Conservation (phyloP, 176 grass and related monocot genomes). For the Cocos nucifera region DNA sequence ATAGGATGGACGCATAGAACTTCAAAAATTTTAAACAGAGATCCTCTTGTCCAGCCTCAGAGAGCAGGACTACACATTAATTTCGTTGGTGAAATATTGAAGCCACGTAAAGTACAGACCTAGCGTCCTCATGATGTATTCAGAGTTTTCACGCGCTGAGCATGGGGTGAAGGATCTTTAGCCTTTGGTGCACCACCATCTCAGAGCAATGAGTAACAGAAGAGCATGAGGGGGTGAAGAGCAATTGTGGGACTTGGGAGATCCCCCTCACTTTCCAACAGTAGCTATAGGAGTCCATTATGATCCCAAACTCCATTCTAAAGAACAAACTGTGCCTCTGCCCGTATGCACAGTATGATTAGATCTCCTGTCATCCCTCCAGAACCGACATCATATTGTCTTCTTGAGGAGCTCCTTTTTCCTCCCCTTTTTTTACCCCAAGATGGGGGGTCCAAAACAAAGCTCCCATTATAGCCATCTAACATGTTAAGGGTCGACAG, state of each 20-base stretch:
- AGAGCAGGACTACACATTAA: too few relatives aligned
- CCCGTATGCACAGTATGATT: neutral
- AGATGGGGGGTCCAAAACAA: neutral
- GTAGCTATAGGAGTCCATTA: neutral
- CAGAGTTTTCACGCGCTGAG: neutral
- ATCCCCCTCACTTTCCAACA: neutral
- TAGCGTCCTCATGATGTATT: too few relatives aligned
- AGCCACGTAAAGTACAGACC: too few relatives aligned
- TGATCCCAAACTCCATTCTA: neutral
- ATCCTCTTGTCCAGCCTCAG: too few relatives aligned
- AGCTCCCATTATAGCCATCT: neutral
- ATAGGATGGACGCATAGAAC: too few relatives aligned
- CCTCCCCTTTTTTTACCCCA: neutral
- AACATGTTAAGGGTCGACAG: neutral
- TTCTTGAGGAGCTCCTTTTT: neutral
- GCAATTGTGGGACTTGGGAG: conserved; percentile 3
- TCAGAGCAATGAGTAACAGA: conserved; percentile 42
- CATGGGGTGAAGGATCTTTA: neutral
- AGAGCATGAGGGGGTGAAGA: conserved; percentile 23
- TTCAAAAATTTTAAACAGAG: too few relatives aligned
- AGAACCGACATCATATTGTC: neutral
- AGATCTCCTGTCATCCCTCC: neutral
- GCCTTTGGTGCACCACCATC: conserved; percentile 1
- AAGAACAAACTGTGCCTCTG: neutral
- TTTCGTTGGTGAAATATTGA: too few relatives aligned